Conservation (phyloP, 352 stramenopile species). For the Elongisporangium anandrum region DNA sequence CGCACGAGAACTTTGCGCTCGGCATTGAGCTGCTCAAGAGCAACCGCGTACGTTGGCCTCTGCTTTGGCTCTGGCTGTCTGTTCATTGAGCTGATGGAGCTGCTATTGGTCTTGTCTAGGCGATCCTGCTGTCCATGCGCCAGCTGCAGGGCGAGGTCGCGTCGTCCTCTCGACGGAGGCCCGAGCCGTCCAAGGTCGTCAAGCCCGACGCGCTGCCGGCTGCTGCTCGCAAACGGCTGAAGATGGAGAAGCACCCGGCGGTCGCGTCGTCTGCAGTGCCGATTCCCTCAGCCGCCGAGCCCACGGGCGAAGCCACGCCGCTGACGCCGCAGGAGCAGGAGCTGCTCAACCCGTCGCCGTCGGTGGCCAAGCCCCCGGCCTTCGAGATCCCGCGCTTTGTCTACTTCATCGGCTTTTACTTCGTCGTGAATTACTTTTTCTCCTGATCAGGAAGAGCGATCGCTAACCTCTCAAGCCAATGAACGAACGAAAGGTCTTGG, state of each 20-base stretch:
- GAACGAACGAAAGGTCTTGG: not conserved
- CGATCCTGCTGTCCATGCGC: constrained; percentile 73
- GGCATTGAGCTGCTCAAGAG: constrained; percentile 76
- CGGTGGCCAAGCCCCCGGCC: constrained; percentile 38
- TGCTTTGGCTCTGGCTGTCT: not conserved
- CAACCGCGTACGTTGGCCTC: constrained; percentile 68
- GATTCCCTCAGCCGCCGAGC: constrained; percentile 6
- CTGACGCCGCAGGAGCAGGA: constrained; percentile 33
- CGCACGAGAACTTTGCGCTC: constrained; percentile 66
- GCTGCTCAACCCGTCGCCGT: constrained; percentile 35
- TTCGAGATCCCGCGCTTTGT: constrained; percentile 62
- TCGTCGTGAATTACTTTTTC: constrained; percentile 71
- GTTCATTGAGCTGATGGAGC: not conserved
- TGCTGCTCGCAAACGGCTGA: constrained; percentile 54
- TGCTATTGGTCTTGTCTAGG: constrained; percentile 18
- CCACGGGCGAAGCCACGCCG: constrained; percentile 15
- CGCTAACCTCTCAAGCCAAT: not conserved
- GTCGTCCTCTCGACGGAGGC: constrained; percentile 47
- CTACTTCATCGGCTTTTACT: constrained; percentile 66
- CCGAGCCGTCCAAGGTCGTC: constrained; percentile 28
- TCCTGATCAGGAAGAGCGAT: constrained; percentile 13
- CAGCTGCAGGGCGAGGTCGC: constrained; percentile 74
- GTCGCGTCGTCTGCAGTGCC: constrained; percentile 2
- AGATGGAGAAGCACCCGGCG: constrained; percentile 53
- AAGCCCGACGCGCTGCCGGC: constrained; percentile 50